Conservation (phyloP, 768 basidiomycete species). For the Lactarius akahatsu region DNA sequence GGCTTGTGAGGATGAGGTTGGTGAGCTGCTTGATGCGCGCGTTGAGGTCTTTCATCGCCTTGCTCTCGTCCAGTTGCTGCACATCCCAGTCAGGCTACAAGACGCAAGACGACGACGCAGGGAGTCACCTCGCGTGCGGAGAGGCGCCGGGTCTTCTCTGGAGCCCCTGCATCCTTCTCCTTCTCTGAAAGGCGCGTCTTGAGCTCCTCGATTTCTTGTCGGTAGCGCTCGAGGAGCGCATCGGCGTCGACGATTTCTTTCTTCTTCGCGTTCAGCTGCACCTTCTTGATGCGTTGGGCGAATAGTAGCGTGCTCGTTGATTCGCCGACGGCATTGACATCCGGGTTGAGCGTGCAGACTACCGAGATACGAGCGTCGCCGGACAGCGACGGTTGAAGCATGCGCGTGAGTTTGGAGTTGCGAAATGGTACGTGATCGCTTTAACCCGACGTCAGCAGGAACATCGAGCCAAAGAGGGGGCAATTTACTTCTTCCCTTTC, state of each 20-base stretch:
- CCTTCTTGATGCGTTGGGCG: slow-evolving; percentile 87
- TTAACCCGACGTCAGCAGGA: slow-evolving; percentile 13
- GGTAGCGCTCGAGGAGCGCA: slow-evolving; percentile 90
- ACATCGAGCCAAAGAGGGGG: slow-evolving; percentile 1
- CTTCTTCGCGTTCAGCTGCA: slow-evolving; percentile 87
- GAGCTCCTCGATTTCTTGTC: slow-evolving; percentile 91
- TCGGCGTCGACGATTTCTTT: slow-evolving; percentile 93
- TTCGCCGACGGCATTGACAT: slow-evolving; percentile 73
- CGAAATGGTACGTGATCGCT: slow-evolving; percentile 93
- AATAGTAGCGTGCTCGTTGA: slow-evolving; percentile 88
- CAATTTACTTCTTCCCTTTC: slow-evolving; percentile 61
- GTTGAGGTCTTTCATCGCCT: slow-evolving; percentile 82
- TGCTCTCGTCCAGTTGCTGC: slow-evolving; percentile 81
- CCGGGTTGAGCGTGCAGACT: slow-evolving; percentile 93
- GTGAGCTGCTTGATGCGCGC: slow-evolving; percentile 78
- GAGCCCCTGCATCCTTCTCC: slow-evolving; percentile 56
- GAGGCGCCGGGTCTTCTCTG: slow-evolving; percentile 41
- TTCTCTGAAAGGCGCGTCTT: slow-evolving; percentile 68
- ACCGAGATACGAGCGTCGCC: slow-evolving; percentile 96
- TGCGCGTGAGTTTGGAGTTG: slow-evolving; percentile 91
- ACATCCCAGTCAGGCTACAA: slow-evolving; percentile 16
- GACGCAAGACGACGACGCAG: background rate
- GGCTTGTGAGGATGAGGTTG: slow-evolving; percentile 82
- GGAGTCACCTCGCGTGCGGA: slow-evolving; percentile 47
- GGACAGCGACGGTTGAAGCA: slow-evolving; percentile 91